Conservation (phyloP, 176 grass and related monocot genomes). For the Ensete ventricosum region DNA sequence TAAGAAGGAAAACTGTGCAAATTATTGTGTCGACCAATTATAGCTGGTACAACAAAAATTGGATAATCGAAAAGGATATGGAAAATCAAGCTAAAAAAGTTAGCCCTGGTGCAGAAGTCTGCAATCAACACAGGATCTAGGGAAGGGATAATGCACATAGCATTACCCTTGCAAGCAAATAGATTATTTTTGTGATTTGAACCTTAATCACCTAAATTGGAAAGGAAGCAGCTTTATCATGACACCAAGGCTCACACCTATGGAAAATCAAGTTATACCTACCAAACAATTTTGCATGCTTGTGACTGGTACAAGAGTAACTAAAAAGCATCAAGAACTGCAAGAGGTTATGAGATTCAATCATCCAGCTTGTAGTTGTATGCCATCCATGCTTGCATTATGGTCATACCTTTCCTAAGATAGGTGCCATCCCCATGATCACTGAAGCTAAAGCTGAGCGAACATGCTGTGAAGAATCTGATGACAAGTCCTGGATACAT, state of each 20-base stretch:
- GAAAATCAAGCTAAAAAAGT: no score
- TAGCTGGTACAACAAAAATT: no score
- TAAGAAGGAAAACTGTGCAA: no score
- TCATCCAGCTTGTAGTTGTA: neutral
- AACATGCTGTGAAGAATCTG: conserved; percentile 95
- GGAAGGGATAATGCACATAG: no score
- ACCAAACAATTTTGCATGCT: neutral
- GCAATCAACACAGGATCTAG: no score
- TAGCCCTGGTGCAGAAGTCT: no score
- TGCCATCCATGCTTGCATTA: neutral
- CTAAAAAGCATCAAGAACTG: neutral
- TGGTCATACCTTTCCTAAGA: conserved; percentile 67
- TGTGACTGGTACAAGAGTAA: neutral
- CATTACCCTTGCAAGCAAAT: no score
- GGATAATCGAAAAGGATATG: no score
- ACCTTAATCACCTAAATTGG: no score
- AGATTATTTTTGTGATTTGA: no score
- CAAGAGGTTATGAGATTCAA: neutral
- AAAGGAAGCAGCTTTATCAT: no score
- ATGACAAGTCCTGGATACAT: conserved; percentile 56
- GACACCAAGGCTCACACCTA: neutral
- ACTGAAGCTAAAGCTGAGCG: conserved; percentile 98
- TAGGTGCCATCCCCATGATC: conserved; percentile 98
- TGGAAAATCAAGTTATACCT: neutral
- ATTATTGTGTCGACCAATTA: no score